phyloP scores from a whole-genome alignment of 2,329 filamentous ascomycete species.

The Piedraia hortae region DNA sequence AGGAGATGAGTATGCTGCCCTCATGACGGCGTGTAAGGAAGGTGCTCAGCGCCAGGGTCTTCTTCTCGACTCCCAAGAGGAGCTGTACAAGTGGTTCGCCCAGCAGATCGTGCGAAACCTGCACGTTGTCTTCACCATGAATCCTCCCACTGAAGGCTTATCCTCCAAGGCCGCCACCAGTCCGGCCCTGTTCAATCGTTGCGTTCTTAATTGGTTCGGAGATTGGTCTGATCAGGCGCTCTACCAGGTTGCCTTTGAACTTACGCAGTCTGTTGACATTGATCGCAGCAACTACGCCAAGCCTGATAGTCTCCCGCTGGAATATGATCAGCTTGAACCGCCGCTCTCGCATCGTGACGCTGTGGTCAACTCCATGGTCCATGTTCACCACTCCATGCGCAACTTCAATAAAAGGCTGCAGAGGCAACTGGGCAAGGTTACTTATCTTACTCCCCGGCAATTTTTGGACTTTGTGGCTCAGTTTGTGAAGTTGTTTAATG shows the following conservation, averaged over 20 bases:
- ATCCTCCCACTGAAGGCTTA: slow-evolving; percentile 81
- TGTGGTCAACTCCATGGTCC: slow-evolving; percentile 94
- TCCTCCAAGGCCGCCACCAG: slow-evolving; percentile 92
- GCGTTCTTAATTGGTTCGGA: slow-evolving; percentile 97
- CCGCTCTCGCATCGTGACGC: slow-evolving; percentile 77
- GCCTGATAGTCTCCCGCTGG: slow-evolving; percentile 76
- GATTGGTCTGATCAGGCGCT: slow-evolving; percentile 98
- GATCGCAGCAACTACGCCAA: slow-evolving; percentile 65
- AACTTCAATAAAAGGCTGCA: slow-evolving; percentile 66
- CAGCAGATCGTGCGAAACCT: slow-evolving; percentile 97
- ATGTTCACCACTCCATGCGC: slow-evolving; percentile 86
- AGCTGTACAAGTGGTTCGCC: slow-evolving; percentile 99
- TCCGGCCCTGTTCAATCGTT: slow-evolving; percentile 96
- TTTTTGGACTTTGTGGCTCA: slow-evolving; percentile 96
- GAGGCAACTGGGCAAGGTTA: slow-evolving; percentile 76
- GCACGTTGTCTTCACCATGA: slow-evolving; percentile 99
- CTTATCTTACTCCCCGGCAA: slow-evolving; percentile 83
- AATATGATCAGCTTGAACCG: slow-evolving; percentile 58
- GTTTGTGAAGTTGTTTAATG: slow-evolving; percentile 89
- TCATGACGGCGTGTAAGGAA: slow-evolving; percentile 98
- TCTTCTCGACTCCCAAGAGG: slow-evolving; percentile 86
- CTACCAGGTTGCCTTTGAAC: slow-evolving; percentile 87
- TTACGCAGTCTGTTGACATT: slow-evolving; percentile 87
- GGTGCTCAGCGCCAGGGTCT: slow-evolving; percentile 88
- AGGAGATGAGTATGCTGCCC: slow-evolving; percentile 89